Evolutionary conservation across 805 yeast genomes (phyloP).

Genomic region (Pichia phayaonensis): DNA sequence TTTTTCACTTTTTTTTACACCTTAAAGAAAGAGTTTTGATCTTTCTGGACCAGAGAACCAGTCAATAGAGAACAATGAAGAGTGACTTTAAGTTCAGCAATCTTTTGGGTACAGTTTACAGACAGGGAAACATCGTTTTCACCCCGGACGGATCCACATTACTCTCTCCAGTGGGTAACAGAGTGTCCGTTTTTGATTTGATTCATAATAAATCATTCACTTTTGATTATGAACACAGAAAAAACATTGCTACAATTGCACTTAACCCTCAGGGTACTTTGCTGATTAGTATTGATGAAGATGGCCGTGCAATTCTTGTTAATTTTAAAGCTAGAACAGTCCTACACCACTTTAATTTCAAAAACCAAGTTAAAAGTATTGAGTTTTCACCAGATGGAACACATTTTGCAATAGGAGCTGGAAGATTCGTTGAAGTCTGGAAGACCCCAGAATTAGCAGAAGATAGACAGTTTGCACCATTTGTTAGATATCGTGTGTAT

Average conservation of each 20-base stretch:
- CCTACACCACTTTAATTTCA: slow-evolving; percentile 89
- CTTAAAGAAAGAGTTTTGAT: background rate
- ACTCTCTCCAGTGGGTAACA: slow-evolving; percentile 88
- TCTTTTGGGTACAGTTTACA: slow-evolving; percentile 87
- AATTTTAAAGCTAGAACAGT: slow-evolving; percentile 79
- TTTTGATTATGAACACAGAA: slow-evolving; percentile 86
- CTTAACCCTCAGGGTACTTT: slow-evolving; percentile 77
- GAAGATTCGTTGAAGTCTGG: slow-evolving; percentile 87
- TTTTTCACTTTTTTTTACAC: background rate
- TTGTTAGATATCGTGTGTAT: slow-evolving; percentile 80
- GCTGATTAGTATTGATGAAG: slow-evolving; percentile 75
- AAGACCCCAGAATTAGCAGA: slow-evolving; percentile 73
- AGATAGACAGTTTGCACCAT: slow-evolving; percentile 93
- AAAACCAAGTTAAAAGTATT: slow-evolving; percentile 63
- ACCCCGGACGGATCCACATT: slow-evolving; percentile 80
- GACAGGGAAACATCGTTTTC: slow-evolving; percentile 84
- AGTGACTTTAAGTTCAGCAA: slow-evolving; percentile 87
- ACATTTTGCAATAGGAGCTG: slow-evolving; percentile 78
- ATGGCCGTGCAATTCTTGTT: slow-evolving; percentile 88
- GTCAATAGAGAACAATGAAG: slow-evolving; percentile 42
- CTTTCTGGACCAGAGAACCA: background rate
- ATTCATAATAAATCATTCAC: slow-evolving; percentile 81
- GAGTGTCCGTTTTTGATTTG: slow-evolving; percentile 84
- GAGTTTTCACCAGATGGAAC: slow-evolving; percentile 86
- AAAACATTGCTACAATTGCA: slow-evolving; percentile 71